These are phyloP conservation scores for Lipomyces orientalis DNA, from an alignment of 805 yeast genomes.

Conservation along the genomic window DNA sequence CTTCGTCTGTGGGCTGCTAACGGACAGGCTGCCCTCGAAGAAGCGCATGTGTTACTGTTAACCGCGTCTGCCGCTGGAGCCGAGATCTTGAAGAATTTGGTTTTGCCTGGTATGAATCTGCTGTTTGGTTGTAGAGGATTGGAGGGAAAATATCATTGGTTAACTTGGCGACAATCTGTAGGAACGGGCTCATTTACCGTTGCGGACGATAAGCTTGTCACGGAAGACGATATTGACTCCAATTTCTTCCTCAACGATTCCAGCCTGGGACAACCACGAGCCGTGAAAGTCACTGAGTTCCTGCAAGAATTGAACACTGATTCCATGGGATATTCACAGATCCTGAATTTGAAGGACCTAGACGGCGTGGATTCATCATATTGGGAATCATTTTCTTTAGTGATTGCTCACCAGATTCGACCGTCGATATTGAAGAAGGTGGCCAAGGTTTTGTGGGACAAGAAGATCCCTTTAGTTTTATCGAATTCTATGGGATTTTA, in stretches of 20 bases:
- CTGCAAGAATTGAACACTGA: slow-evolving; percentile 68
- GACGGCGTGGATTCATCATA: slow-evolving; percentile 35
- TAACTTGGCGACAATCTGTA: slow-evolving; percentile 1
- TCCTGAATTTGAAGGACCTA: slow-evolving; percentile 6
- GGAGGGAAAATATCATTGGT: background rate
- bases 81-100: slow-evolving; percentile 77
- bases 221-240: slow-evolving; percentile 54
- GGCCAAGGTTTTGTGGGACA: slow-evolving; percentile 50
- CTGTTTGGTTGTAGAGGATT: background rate
- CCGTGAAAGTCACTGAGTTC: slow-evolving; percentile 49
- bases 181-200: slow-evolving; percentile 70
- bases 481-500: slow-evolving; percentile 66
- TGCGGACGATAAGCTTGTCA: slow-evolving; percentile 55
- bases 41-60: slow-evolving; percentile 65
- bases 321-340: slow-evolving; percentile 50
- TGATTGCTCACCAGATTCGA: slow-evolving; percentile 53
- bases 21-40: slow-evolving; percentile 70
- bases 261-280: slow-evolving; percentile 53
- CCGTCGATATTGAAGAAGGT: slow-evolving; percentile 42
- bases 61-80: slow-evolving; percentile 63
- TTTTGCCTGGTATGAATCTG: slow-evolving; percentile 61
- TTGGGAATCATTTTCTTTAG: slow-evolving; percentile 59
- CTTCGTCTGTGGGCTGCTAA: slow-evolving; percentile 80
- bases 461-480: slow-evolving; percentile 60
- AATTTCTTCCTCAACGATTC: slow-evolving; percentile 65